Evolutionary conservation across 2,329 filamentous ascomycete genomes (phyloP), one percentile per base, ranked within the genome.

Genomic region (Scedosporium apiospermum): DNA sequence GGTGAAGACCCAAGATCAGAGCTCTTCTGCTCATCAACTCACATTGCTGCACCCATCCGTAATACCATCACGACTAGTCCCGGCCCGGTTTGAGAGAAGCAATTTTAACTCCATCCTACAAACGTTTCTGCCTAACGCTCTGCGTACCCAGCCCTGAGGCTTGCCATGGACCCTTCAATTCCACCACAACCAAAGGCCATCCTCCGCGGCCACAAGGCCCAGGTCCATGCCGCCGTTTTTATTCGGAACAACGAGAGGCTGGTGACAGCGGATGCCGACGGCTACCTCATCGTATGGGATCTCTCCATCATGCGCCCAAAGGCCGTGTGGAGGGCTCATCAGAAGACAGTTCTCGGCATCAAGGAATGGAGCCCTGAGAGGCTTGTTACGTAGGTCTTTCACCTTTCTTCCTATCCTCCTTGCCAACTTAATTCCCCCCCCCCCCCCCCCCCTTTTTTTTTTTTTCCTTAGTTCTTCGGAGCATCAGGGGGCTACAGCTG

Each of bases 231-330:
- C 21, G 81, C 93, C 3, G 77, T 82, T 61, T 93, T 98, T 71
- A 79, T 91, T 67, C 82, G 84, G 61, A 73, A 77, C 49, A 96
- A 97, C 72, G 81, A 84, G 63, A 88, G 90, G 41, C 85, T 99
- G 5, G 78, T 91, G 12, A 95, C 91, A 0, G 93, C 90, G 42
- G 95, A 99, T 75, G 90, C 91, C 7, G 90, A 96, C 51, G 95
- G 95, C 64, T 97, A 89, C 81, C 80, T 96, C 41, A 83, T 96
- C 6, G 77, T 92, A 23, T 99, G 95, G 95, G 88, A 90, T 71
- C 78, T 96, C 46, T 82, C 88, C 27, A 90, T 87, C 60, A 93
- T 96, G 79, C 83, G 95, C 41, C 85, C 93, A 0, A 80, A 86
- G 7, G 90, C 88, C 1, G 90, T 95, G 3, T 99, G 95, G 95